Conservation (phyloP, 768 basidiomycete genomes). For the Gyrodon lividus region DNA sequence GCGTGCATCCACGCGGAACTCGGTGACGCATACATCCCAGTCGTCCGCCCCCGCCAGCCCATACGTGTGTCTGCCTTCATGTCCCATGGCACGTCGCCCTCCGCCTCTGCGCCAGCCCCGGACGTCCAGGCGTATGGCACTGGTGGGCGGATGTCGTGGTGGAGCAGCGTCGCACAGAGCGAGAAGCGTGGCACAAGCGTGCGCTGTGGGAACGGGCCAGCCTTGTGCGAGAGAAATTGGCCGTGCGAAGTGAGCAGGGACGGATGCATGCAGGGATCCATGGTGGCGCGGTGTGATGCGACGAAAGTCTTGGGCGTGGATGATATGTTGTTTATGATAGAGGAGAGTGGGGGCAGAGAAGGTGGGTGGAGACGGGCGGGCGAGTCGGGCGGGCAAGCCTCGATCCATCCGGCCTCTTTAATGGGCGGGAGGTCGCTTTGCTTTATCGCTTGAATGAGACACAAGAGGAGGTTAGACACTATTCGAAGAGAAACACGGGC, state of each 20-base stretch:
- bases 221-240: slow-evolving; percentile 47
- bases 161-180: slow-evolving; percentile 47
- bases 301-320: slow-evolving; percentile 31
- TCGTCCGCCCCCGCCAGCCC: slow-evolving; percentile 74
- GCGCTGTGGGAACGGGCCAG: slow-evolving; percentile 44
- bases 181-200: slow-evolving; percentile 53
- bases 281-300: slow-evolving; percentile 32
- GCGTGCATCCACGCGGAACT: slow-evolving; percentile 46
- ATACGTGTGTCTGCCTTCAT: slow-evolving; percentile 60
- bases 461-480: neutral
- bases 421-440: slow-evolving; percentile 34
- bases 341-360: slow-evolving; percentile 19
- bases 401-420: slow-evolving; percentile 22
- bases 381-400: slow-evolving; percentile 21
- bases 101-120: slow-evolving; percentile 37
- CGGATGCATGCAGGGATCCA: slow-evolving; percentile 40
- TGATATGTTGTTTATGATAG: neutral
- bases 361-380: slow-evolving; percentile 31
- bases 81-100: slow-evolving; percentile 61
- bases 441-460: slow-evolving; percentile 23
- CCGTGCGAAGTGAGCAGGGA: slow-evolving; percentile 42
- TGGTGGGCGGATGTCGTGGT: slow-evolving; percentile 55
- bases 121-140: slow-evolving; percentile 48
- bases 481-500: neutral
- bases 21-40: slow-evolving; percentile 52